Percentiles rank a stretch among this genome's conserved stretches.
Evolutionary conservation across 768 basidiomycete species (phyloP).

Genomic region (Tephrocybe sp.): DNA sequence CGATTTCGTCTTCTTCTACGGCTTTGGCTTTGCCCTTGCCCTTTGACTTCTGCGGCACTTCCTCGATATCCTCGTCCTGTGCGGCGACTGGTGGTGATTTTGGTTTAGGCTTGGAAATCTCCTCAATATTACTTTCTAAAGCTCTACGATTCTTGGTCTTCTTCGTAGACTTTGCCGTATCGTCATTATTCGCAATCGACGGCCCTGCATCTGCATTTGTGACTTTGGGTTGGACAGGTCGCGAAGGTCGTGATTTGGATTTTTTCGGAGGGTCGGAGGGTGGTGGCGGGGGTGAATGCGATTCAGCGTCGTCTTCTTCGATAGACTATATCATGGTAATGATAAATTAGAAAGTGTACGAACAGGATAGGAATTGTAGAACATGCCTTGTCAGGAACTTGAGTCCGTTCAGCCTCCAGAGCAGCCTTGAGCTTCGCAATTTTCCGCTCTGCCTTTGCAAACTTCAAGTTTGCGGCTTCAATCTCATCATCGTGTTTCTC

Average conservation of each 20-base stretch:
- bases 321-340: background rate
- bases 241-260: slow-evolving; percentile 7
- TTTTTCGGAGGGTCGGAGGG: slow-evolving; percentile 9
- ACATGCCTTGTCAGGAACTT: slow-evolving; percentile 25
- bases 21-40: slow-evolving; percentile 29
- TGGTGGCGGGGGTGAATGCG: slow-evolving; percentile 6
- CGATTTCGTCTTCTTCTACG: slow-evolving; percentile 20
- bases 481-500: slow-evolving; percentile 33
- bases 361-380: background rate
- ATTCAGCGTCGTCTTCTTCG: slow-evolving; percentile 5
- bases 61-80: slow-evolving; percentile 15
- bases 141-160: slow-evolving; percentile 7
- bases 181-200: slow-evolving; percentile 3
- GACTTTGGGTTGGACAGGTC: background rate
- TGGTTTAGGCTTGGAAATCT: slow-evolving; percentile 16
- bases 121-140: slow-evolving; percentile 18
- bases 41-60: slow-evolving; percentile 20
- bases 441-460: slow-evolving; percentile 38
- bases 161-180: background rate
- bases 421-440: slow-evolving; percentile 43
- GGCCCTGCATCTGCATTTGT: slow-evolving; percentile 11
- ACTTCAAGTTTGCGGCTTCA: slow-evolving; percentile 29
- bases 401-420: slow-evolving; percentile 36
- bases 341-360: background rate
- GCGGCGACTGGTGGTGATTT: slow-evolving; percentile 19